phyloP scores from a whole-genome alignment of 2,329 filamentous ascomycete species.

The Pseudopithomyces maydicus region DNA sequence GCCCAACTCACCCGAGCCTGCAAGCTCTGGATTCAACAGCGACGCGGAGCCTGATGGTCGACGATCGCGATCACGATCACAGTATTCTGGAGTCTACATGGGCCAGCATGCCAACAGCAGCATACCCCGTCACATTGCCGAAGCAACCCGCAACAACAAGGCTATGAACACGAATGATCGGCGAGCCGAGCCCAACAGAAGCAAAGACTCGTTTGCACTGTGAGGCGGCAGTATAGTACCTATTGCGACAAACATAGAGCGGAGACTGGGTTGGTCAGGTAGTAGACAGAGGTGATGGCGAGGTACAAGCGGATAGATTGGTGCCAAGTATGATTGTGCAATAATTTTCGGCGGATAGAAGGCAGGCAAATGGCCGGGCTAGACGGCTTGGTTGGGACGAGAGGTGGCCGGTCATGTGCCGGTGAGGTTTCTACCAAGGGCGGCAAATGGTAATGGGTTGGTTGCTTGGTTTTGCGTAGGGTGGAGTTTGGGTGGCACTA shows the following conservation, averaged over 20 bases:
- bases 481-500: slow-evolving; percentile 6
- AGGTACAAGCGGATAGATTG: not conserved
- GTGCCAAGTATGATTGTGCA: not conserved
- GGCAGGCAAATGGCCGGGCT: not conserved
- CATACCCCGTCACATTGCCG: slow-evolving; percentile 1
- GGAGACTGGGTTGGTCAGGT: slow-evolving; percentile 1
- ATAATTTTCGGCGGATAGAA: not conserved
- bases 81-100: not conserved
- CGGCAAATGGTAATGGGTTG: not conserved
- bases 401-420: not conserved
- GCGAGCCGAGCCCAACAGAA: slow-evolving; percentile 10
- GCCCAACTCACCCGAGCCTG: not conserved
- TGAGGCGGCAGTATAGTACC: not conserved
- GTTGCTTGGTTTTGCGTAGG: not conserved
- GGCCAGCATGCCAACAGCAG: not conserved
- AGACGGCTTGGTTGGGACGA: not conserved
- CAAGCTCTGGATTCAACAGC: slow-evolving; percentile 1
- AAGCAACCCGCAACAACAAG: slow-evolving; percentile 9
- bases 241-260: not conserved
- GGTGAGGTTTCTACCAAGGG: not conserved
- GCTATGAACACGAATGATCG: slow-evolving; percentile 10
- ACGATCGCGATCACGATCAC: not conserved
- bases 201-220: slow-evolving; percentile 20
- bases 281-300: not conserved
- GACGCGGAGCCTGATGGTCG: slow-evolving; percentile 9